These are phyloP conservation scores for Kurtzmaniella quercitrusa DNA, from an alignment of 1,139 yeast genomes.

Conservation along the genomic window DNA sequence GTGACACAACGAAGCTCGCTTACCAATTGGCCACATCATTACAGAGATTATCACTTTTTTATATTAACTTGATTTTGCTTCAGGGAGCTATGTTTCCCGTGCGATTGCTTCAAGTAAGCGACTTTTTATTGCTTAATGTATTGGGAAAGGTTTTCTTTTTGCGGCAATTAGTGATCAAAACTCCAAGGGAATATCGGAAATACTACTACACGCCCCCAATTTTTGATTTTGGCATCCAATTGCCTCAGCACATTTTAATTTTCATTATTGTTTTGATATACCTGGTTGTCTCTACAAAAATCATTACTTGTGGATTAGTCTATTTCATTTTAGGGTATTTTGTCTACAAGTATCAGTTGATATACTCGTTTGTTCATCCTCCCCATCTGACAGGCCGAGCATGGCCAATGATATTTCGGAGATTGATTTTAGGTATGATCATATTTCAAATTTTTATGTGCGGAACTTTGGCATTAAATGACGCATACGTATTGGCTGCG, in stretches of 20 bases:
- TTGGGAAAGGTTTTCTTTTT: constrained; percentile 36
- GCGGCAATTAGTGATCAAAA: constrained; percentile 38
- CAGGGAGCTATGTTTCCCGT: constrained; percentile 84
- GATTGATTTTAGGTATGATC: constrained; percentile 66
- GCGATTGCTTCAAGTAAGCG: constrained; percentile 45
- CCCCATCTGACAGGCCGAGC: constrained; percentile 88
- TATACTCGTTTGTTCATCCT: constrained; percentile 79
- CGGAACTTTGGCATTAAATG: constrained; percentile 64
- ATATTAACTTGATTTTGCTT: constrained; percentile 67
- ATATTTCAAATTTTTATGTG: constrained; percentile 68
- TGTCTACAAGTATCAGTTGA: constrained; percentile 75
- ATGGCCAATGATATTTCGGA: constrained; percentile 77
- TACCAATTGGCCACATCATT: constrained; percentile 69
- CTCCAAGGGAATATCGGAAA: constrained; percentile 64
- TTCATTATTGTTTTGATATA: constrained; percentile 72
- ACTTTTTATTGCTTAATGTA: constrained; percentile 34
- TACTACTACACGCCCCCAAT: constrained; percentile 72
- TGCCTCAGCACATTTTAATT: constrained; percentile 78
- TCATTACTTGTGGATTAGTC: constrained; percentile 65
- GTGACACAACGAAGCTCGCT: constrained; percentile 74
- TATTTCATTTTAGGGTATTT: constrained; percentile 74
- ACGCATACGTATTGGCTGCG: constrained; percentile 50
- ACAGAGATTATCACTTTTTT: constrained; percentile 64
- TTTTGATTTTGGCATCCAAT: constrained; percentile 74
- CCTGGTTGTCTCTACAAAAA: constrained; percentile 74